Base-by-base conservation (phyloP, 2,329 filamentous ascomycete species). In the Xylogone sp. region DNA sequence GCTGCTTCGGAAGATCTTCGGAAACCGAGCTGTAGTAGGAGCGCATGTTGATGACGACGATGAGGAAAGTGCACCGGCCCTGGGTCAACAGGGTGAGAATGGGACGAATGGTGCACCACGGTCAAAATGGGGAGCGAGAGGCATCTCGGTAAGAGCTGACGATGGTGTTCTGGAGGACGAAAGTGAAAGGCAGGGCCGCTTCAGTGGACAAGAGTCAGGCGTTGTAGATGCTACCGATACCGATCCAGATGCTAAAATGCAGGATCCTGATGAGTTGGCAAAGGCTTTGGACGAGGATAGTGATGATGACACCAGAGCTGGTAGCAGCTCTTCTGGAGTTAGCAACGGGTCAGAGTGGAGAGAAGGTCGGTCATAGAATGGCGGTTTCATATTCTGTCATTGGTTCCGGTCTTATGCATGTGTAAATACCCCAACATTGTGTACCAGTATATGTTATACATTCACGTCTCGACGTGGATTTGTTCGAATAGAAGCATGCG, bases 1-100 rank as follows among this genome's bases (percentile, higher is more conserved):
- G 85, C 75, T 97, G 22, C 81, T 97, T 9, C 82, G 82, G 58
- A 82, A 85, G 47, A 84, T 96, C 57, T 85, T 96, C 54, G 89
- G 87, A 50, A 79, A 78, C 72, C 67, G 73, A 49, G 83, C 86
- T 61, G 83, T 87, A 65, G 79, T 76, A 43, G 59, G 57, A n/a
- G n/a, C n/a, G n/a, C n/a, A n/a, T n/a, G n/a, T n/a, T 1, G 60
- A 63, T 21, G 54, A 45, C 20, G 54, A 54, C 22, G 43, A 59
- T n/a, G 57, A 62, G 18, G 59, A 58, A 21, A 52, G 51, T 20
- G 50, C 59, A 49, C 46, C 49, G 16, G 57, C 62, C 47, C 46
- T 68, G 46, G 56, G 48, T 9, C 52, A 50, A n/a, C 57, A 61
- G 29, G 62, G 62, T 19, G 59, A 62, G 21, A 54, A 56, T 31